Base-by-base conservation (phyloP, 169 alveolate genomes). In the Theileria luwenshuni region DNA sequence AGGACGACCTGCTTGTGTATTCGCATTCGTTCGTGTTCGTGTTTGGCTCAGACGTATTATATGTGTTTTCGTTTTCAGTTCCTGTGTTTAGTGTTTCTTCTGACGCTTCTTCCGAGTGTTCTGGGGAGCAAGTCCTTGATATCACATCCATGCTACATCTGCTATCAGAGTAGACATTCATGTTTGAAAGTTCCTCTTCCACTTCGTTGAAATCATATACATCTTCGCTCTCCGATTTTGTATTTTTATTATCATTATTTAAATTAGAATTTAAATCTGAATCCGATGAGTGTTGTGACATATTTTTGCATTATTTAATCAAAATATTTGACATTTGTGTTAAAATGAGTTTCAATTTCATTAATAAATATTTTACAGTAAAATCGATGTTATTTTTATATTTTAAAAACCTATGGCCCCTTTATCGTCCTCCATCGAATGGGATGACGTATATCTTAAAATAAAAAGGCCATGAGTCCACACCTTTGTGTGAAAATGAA, bases 11-110 rank as follows among this genome's bases (percentile, higher is more conserved):
- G 23, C 23, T 10, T 30, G 41, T 51, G 27, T 51, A 51, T 30
- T 51, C 61, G 61, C 28, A 25, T 10, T 51, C 61, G 61, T 51
- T 51, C 3, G 61, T 25, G 61, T 51, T 51, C 0, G 61, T 51
- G 23, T 51, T 51, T 10, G 2, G 28, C 15, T 35, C 61, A 6
- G 61, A 51, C 41, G 27, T 51, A 51, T 51, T 51, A 17, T 10
- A 51, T 10, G 7, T 10, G 15, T 12, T 7, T 51, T 51, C 61
- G 28, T 30, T 25, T 6, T 51, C 61, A 15, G 61, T 25, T n/a
- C n/a, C n/a, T 10, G 28, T 51, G 27, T 51, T 51, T 51, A 35
- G 28, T 25, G 23, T 17, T 25, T 51, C 61, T 25, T 25, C 23
- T 17, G 61, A 51, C 6, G 23, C 7, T 51, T 10, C 23, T 10